Base-by-base conservation (phyloP, 2,329 filamentous ascomycete species). In the Sphaceloma murrayae region DNA sequence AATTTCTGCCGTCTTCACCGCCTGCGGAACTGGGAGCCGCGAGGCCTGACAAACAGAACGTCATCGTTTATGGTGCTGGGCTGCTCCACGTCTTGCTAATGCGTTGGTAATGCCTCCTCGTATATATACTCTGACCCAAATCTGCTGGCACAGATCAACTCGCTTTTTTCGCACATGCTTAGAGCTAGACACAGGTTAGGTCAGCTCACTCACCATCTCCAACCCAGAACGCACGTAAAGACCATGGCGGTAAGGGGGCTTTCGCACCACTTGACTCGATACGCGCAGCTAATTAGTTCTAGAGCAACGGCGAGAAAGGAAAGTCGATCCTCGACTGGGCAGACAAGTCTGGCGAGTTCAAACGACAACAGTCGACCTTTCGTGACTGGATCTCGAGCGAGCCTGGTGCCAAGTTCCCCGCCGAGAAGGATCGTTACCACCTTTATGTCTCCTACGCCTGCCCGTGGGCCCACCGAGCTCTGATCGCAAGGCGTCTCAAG, bases 371-470 rank as follows among this genome's bases (percentile, higher is more conserved):
- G 50, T 91, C 85, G 49, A 74, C 78, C 45, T 96, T 96, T 67
- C 79, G 91, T 48, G 77, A 82, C 62, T 84, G 70, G 63, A 83
- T 94, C 62, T 85, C 82, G 22, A 75, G 73, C 50, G 76, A 85
- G 54, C 65, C 77, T 1, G 80, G 75, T 31, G 81, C 85, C 4
- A 67, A 80, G 61, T 95, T 87, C 54, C 83, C 86, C 4, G 75
- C 86, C 1, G 89, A 96, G 66, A 85, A 85, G 66, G 85, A 75
- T 43, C 75, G 91, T 46, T 98, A 98, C 62, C 91, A 98, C 66
- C 77, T 98, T 55, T 98, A 89, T 60, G 82, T 94, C 53, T 89
- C 82, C 56, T 94, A 94, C 64, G 88, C 88, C 5, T 95, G 88
- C 64, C 88, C 88, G 3, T 95, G 88, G 88, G 80, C 89, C 4